Base-by-base conservation (phyloP, 768 basidiomycete species). In the Chiua virens region DNA sequence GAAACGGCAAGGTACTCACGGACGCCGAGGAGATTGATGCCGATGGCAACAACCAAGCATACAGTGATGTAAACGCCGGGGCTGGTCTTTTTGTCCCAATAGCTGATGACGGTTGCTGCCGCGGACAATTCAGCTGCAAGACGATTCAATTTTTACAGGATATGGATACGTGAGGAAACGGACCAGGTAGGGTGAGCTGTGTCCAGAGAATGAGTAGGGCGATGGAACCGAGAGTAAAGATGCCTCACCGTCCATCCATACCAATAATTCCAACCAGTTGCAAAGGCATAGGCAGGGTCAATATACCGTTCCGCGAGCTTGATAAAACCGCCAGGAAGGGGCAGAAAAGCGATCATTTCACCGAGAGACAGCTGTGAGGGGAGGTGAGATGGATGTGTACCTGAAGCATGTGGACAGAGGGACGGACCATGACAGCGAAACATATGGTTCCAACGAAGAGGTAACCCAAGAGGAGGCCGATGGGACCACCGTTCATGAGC, bases 21-120 rank as follows among this genome's bases (percentile, higher is more conserved):
- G 15, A 72, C 71, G 6, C 75, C 77, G 15, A 76, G 63, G 28
- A 58, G 43, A 42, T 80, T 80, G 18, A 80, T 80, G 38, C 58
- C 64, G 23, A 81, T 58, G 34, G 79, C 78, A 21, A 84, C 75
- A 21, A 78, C 57, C 15, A 83, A 60, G 52, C 75, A 81, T 30
- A 85, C 64, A 3, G 74, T 68, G 50, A 85, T 79, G 77, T 78
- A 84, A 8, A 71, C 73, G 0, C 73, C 79, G 41, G 77, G 71
- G 49, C 66, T 77, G 35, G 76, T 66, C 3, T 50, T 54, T 8
- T 36, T 30, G 47, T 71, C 72, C 79, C 79, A 80, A 57, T 65
- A 81, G 43, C 69, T 65, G 62, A 85, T 75, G 36, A 84, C 55
- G 3, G 81, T 68, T 11, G 82, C 75, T 0, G 77, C 74, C 0